Conservation (phyloP, 495 filamentous ascomycete species). For the Aspergillus carlsbadensis region DNA sequence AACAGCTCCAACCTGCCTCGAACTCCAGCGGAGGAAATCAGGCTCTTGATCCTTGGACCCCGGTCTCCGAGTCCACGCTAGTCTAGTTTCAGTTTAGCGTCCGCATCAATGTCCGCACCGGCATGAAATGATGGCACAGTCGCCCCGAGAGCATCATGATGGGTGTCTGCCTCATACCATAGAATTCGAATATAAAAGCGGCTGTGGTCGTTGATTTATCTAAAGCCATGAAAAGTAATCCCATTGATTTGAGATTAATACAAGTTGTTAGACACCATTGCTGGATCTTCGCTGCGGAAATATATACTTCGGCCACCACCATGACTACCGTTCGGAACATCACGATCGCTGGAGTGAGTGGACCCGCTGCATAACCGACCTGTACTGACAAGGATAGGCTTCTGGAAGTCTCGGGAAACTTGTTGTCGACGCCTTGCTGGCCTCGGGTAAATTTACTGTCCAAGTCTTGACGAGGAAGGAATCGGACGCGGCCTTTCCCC, state of each 20-base stretch:
- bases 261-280: too few species aligned
- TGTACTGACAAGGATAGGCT: conserved; percentile 35
- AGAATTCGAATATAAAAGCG: too few species aligned
- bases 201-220: too few species aligned
- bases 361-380: not conserved
- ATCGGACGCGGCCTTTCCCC: conserved; percentile 39
- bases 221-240: too few species aligned
- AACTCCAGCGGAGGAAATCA: too few species aligned
- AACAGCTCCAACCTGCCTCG: not conserved
- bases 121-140: not conserved
- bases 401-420: conserved; percentile 60
- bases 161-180: not conserved
- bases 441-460: conserved; percentile 52
- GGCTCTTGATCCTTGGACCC: too few species aligned
- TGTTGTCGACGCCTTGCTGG: conserved; percentile 52
- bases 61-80: too few species aligned
- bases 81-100: not conserved
- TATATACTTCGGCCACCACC: too few species aligned
- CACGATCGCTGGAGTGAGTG: conserved; percentile 8
- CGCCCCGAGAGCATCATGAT: not conserved
- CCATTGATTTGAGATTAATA: too few species aligned
- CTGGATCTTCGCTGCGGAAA: too few species aligned
- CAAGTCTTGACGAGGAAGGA: conserved; percentile 54
- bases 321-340: not conserved
- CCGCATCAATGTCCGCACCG: not conserved